A percentile compares a stretch with the other conserved stretches of the same genome.
These are phyloP conservation scores for Pythium volutum DNA, from an alignment of 352 stramenopile species.

Conservation along the genomic window DNA sequence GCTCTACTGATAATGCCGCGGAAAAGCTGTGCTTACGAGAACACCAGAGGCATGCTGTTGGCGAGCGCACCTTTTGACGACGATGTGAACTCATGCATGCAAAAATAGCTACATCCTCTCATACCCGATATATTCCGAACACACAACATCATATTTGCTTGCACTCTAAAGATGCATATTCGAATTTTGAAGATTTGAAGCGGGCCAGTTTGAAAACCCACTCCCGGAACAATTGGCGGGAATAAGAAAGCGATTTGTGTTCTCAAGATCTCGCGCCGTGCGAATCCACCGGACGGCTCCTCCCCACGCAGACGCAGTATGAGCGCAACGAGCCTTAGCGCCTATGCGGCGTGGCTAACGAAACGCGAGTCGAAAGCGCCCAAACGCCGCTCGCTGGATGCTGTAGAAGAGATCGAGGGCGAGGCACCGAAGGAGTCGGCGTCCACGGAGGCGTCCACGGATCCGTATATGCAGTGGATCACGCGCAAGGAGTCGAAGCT, in stretches of 20 bases:
- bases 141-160: background rate
- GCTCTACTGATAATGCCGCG: background rate
- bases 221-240: background rate
- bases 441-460: background rate
- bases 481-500: conserved; percentile 23
- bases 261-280: background rate
- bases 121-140: background rate
- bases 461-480: conserved; percentile 14
- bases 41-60: background rate
- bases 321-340: conserved; percentile 14
- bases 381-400: conserved; percentile 3
- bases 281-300: background rate
- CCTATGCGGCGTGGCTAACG: conserved; percentile 39
- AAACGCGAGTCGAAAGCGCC: conserved; percentile 26
- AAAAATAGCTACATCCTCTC: conserved; percentile 32
- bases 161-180: conserved; percentile 3
- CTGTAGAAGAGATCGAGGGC: background rate
- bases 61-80: background rate
- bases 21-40: background rate
- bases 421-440: background rate
- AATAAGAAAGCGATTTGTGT: background rate
- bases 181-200: conserved; percentile 30
- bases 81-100: background rate
- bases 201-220: conserved; percentile 13
- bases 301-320: conserved; percentile 2